Evolutionary conservation across 164 flowering plant species (phyloP).

Genomic region (Tetrastigma voinierianum): DNA sequence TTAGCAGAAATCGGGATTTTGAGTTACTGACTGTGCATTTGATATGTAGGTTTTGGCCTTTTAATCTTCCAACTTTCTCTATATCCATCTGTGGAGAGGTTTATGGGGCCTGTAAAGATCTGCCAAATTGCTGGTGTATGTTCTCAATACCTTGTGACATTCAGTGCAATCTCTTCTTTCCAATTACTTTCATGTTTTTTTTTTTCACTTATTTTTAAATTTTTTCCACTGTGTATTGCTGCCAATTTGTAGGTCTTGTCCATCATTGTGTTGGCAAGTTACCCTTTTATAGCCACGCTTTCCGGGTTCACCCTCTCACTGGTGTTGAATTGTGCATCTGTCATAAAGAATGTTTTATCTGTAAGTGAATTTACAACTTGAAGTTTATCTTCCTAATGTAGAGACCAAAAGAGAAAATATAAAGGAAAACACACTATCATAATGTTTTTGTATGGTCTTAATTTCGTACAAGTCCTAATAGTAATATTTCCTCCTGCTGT

Average conservation of each 20-base stretch:
- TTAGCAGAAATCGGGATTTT: neutral
- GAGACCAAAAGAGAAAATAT: no score
- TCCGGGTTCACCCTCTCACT: slow-evolving; percentile 32
- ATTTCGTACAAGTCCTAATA: no score
- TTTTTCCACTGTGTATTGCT: neutral
- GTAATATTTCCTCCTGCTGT: no score
- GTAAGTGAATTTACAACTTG: slow-evolving; percentile 19
- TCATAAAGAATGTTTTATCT: slow-evolving; percentile 27
- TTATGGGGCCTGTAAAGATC: slow-evolving; percentile 25
- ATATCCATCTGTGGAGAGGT: slow-evolving; percentile 32
- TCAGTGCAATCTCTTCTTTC: neutral
- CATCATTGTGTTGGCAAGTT: slow-evolving; percentile 35
- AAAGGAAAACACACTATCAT: no score
- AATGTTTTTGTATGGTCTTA: no score
- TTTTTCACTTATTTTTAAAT: neutral
- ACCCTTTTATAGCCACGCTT: slow-evolving; percentile 31
- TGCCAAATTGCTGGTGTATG: slow-evolving; percentile 30
- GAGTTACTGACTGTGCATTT: neutral
- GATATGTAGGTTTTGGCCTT: slow-evolving; percentile 33
- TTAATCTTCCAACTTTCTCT: slow-evolving; percentile 30
- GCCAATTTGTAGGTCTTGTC: slow-evolving; percentile 26
- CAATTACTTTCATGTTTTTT: no score
- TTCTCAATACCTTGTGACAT: neutral
- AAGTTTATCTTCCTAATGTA: neutral
- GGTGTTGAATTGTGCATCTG: slow-evolving; percentile 34